These are phyloP conservation scores for Salix viminalis DNA, from an alignment of 345 rosid genomes.

Conservation along the genomic window DNA sequence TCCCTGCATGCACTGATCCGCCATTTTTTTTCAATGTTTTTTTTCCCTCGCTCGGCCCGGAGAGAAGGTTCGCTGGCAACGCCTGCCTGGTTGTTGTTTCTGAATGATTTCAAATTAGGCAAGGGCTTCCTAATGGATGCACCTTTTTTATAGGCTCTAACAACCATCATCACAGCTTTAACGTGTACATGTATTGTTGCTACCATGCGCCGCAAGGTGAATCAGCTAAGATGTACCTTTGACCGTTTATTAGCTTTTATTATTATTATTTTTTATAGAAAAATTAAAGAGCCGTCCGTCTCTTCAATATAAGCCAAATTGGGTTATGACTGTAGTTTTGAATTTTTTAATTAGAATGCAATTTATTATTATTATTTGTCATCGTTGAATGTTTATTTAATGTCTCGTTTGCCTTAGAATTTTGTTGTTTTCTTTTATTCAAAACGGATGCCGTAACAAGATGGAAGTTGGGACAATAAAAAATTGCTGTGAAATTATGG, in stretches of 20 bases:
- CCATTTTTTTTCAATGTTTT: not conserved
- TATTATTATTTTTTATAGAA: not conserved
- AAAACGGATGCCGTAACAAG: too few relatives aligned
- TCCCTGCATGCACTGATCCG: constrained; percentile 14
- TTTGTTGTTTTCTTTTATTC: too few relatives aligned
- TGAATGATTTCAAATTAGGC: too few relatives aligned
- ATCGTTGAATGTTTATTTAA: too few relatives aligned
- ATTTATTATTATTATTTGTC: too few relatives aligned
- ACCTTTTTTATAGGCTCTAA: constrained; percentile 11
- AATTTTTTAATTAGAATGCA: not conserved
- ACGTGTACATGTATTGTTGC: not conserved
- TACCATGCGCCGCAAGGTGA: not conserved
- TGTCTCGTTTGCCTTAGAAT: too few relatives aligned
- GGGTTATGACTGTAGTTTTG: not conserved
- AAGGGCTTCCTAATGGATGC: not conserved
- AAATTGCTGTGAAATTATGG: too few relatives aligned
- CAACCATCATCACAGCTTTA: too few relatives aligned
- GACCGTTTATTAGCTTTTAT: not conserved
- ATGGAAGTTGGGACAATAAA: too few relatives aligned
- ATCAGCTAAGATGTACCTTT: not conserved
- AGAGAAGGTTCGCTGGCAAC: constrained; percentile 15
- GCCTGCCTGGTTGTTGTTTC: not conserved
- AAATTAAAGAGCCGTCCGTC: not conserved
- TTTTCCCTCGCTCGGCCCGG: too few relatives aligned
- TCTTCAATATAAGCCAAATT: not conserved